Percentiles rank a stretch among this genome's conserved stretches.
phyloP scores from a whole-genome alignment of 2,329 filamentous ascomycete species.

The Colletotrichum tropicale region DNA sequence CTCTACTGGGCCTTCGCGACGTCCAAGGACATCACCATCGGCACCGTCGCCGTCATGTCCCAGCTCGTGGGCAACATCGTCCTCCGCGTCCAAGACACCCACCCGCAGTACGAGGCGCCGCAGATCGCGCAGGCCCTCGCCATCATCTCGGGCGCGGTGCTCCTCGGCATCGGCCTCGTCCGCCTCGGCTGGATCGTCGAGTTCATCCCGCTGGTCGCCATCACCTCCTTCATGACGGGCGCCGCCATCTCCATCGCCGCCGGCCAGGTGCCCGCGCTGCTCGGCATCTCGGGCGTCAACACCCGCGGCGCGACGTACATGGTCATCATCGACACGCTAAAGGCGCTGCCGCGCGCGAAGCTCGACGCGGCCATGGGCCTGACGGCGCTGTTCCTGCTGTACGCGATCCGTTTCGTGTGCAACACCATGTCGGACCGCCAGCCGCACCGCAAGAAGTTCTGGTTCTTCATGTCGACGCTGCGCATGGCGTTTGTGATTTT shows the following conservation, averaged over 20 bases:
- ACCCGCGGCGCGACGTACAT: conserved; percentile 48
- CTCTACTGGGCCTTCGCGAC: conserved; percentile 87
- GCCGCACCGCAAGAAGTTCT: conserved; percentile 69
- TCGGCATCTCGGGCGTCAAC: conserved; percentile 49
- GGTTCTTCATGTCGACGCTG: conserved; percentile 80
- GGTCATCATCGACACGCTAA: conserved; percentile 48
- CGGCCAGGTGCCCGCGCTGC: conserved; percentile 47
- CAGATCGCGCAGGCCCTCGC: conserved; percentile 49
- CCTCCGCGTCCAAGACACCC: conserved; percentile 36
- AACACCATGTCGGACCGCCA: conserved; percentile 68
- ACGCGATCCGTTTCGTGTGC: conserved; percentile 67
- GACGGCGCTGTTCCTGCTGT: conserved; percentile 69
- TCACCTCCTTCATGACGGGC: conserved; percentile 55
- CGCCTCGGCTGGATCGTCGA: conserved; percentile 56
- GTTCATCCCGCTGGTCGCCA: conserved; percentile 54
- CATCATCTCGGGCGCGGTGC: conserved; percentile 46
- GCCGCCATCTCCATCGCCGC: conserved; percentile 55
- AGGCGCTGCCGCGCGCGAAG: conserved; percentile 44
- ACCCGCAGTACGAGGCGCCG: conserved; percentile 38
- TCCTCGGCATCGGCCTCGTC: conserved; percentile 49
- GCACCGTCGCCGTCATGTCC: conserved; percentile 53
- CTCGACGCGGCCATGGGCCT: conserved; percentile 77
- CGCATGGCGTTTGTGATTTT: conserved; percentile 82
- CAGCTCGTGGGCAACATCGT: conserved; percentile 54
- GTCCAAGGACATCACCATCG: conserved; percentile 85